Percentiles rank a stretch among this genome's conserved stretches.
Conservation (phyloP, 1,284 basidiomycete genomes). For the Cystobasidium sp. region DNA sequence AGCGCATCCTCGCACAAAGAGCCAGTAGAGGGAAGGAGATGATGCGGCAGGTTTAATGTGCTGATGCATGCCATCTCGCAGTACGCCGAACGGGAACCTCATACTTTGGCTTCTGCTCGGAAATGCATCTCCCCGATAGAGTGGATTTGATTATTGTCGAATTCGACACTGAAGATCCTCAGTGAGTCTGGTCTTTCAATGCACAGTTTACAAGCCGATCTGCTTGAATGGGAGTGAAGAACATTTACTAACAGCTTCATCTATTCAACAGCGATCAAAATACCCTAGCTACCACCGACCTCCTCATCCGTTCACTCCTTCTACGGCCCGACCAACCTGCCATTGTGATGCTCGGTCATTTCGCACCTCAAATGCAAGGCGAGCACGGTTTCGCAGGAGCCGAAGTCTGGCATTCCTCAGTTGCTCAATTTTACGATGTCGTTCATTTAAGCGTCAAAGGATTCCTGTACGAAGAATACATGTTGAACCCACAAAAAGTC, state of each 20-base stretch:
- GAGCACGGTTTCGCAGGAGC: conserved; percentile 81
- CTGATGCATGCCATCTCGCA: no score
- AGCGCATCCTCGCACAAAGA: not conserved
- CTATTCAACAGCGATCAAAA: conserved; percentile 65
- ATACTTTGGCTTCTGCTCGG: conserved; percentile 89
- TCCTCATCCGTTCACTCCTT: conserved; percentile 85
- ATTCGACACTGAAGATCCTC: conserved; percentile 83
- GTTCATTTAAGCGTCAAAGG: conserved; percentile 86
- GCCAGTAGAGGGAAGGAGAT: not conserved
- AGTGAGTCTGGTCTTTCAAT: conserved; percentile 63
- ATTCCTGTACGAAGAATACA: conserved; percentile 77
- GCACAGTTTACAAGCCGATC: not conserved
- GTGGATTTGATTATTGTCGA: conserved; percentile 92
- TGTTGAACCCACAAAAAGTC: conserved; percentile 71
- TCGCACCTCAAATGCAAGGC: conserved; percentile 78
- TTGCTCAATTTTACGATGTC: conserved; percentile 93
- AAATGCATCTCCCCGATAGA: conserved; percentile 85
- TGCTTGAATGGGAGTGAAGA: not conserved
- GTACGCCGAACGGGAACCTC: conserved; percentile 81
- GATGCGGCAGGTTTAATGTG: no score
- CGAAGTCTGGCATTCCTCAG: conserved; percentile 81
- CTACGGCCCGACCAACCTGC: conserved; percentile 85
- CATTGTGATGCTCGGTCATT: conserved; percentile 87
- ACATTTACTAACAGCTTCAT: conserved; percentile 24
- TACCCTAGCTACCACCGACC: conserved; percentile 81